phyloP scores from a whole-genome alignment of 192 early-diverging fungal species.

The Podila clonocystis region DNA sequence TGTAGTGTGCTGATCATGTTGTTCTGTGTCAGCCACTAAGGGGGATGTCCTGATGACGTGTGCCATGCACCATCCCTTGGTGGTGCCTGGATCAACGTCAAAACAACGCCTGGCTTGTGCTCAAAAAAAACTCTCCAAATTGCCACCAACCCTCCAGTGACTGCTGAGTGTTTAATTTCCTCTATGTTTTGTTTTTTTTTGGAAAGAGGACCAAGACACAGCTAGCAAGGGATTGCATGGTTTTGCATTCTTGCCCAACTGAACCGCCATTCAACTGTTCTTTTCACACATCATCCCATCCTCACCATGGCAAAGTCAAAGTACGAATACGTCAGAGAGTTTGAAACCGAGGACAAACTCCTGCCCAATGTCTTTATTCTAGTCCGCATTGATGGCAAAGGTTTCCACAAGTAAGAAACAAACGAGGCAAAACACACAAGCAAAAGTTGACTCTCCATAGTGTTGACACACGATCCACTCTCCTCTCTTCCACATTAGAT shows the following conservation, averaged over 20 bases:
- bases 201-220: neutral
- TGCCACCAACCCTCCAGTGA: no score
- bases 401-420: constrained; percentile 83
- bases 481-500: constrained; percentile 55
- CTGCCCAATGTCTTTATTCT: constrained; percentile 91
- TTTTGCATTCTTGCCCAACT: neutral
- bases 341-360: constrained; percentile 81
- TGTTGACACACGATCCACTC: no score
- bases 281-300: neutral
- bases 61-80: no score
- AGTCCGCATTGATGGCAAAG: constrained; percentile 92
- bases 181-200: neutral
- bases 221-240: neutral
- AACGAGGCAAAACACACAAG: no score
- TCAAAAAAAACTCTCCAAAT: no score
- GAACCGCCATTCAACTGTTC: neutral
- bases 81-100: no score
- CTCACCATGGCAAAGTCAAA: constrained; percentile 90
- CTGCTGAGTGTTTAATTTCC: neutral
- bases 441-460: neutral
- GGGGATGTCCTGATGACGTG: no score
- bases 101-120: no score
- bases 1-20: no score
- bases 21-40: no score
- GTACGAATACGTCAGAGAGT: constrained; percentile 91